Percentiles rank a stretch among this genome's conserved stretches.
Evolutionary conservation across 257 asterid genomes (phyloP).

Genomic region (Fraxinus cuspidata): DNA sequence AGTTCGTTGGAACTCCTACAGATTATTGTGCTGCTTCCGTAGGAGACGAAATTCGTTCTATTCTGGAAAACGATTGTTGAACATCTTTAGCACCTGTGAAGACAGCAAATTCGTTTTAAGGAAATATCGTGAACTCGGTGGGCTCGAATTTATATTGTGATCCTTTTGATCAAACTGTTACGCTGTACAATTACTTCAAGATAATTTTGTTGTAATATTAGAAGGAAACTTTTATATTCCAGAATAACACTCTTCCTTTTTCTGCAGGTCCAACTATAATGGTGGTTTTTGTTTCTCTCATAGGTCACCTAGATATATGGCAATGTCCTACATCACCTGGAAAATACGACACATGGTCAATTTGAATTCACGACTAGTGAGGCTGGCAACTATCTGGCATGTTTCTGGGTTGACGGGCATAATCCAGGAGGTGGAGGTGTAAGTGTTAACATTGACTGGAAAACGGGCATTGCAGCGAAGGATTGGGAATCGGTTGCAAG

Average conservation of each 20-base stretch:
- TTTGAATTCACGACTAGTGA: conserved; percentile 82
- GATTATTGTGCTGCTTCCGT: too few species aligned
- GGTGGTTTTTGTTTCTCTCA: conserved; percentile 13
- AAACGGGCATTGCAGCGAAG: conserved; percentile 84
- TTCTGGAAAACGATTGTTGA: too few species aligned
- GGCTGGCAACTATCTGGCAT: conserved; percentile 80
- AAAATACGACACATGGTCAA: conserved; percentile 79
- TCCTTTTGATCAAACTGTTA: too few species aligned
- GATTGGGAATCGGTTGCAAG: conserved; percentile 94
- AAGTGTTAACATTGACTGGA: conserved; percentile 83
- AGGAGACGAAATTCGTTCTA: too few species aligned
- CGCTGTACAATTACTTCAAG: too few species aligned
- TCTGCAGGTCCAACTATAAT: conserved; percentile 11
- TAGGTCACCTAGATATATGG: conserved; percentile 91
- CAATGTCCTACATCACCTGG: conserved; percentile 59
- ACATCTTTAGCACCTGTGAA: too few species aligned
- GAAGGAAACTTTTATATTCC: too few species aligned
- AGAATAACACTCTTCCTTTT: conserved; percentile 10
- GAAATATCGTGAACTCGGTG: too few species aligned
- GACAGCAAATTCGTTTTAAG: too few species aligned
- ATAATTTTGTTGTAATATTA: too few species aligned
- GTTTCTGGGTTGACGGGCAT: conserved; percentile 68
- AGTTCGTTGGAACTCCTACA: too few species aligned
- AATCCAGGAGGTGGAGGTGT: conserved; percentile 51
- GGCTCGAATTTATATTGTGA: too few species aligned